Evolutionary conservation across 2,329 filamentous ascomycete species (phyloP), one percentile per base, ranked within the genome.

Genomic region (Colletotrichum spinosum): DNA sequence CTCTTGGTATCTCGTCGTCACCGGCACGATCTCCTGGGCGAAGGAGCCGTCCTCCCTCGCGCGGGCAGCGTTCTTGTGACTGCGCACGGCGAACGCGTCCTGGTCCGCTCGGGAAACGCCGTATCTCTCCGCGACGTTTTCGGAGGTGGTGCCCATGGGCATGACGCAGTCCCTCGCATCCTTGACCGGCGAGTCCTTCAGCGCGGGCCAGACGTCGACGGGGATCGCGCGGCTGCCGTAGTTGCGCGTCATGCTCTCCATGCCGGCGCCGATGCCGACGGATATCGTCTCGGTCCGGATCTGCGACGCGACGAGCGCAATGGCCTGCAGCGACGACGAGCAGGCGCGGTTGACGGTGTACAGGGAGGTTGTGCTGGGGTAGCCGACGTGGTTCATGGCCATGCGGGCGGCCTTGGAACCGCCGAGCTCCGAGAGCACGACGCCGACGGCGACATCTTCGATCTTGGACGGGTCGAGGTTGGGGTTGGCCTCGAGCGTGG

Each of bases 161-260:
- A 97, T 97, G 75, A 97, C 88, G 76, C 94, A 97, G 76, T 97
- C 94, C 46, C 86, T 81, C 4, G 92, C 92, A 68, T 97, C 90
- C 72, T 90, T 84, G 9, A 86, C 84, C 1, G 80, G 78, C 4
- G 85, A 89, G 1, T 90, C 85, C 71, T 82, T 87, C 67, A 97
- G 80, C 55, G 86, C 89, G 0, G 91, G 89, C 93, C 93, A 97
- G 10, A 93, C 79, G 68, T 93, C 87, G 0, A 89, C 90, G 0
- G 94, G 94, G 48, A 97, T 96, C n/a, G 94, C 94, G 62, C 89
- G 83, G 34, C 83, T 88, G 55, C 90, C 94, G 78, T 97, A 97
- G 80, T 97, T 97, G 69, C 91, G 82, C 69, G 93, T 97, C 94
- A 97, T 97, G 80, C 91, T 95, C 85, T 97, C 94, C 92, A 97